Base-by-base conservation (phyloP, 352 stramenopile species). In the Phytophthora citrophthora region DNA sequence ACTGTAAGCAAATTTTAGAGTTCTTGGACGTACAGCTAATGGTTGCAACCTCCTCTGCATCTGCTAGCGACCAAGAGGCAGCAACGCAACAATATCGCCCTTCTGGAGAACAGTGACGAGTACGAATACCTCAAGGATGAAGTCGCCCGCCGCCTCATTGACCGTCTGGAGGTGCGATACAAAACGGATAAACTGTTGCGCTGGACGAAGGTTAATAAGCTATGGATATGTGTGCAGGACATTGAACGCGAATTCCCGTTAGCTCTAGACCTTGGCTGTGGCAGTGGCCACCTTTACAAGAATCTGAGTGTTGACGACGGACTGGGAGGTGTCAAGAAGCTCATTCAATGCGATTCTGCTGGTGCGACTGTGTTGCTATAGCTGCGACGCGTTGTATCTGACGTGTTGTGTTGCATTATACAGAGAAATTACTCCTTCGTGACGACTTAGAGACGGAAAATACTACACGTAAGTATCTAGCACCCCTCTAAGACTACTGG, bases 51-150 rank as follows among this genome's bases (percentile, higher is more conserved):
- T 31, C n/a, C 27, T 5, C n/a, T 56, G 13, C 39, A 5, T 61
- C 15, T 70, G n/a, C 29, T 32, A 74, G 88, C 74, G 16, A 68
- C 82, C 54, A 96, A 96, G 70, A 73, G 88, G 16, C 81, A 89
- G 68, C 88, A 96, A 59, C 83, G 81, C 41, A 94, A 94, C 70
- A 94, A 91, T 59, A 78, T 83, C 23, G 82, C 84, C 10, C 34
- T 76, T 18, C 67, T 90, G 18, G 50, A 70, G 10, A 86, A 89
- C 52, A 73, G 76, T 32, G 70, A 81, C 40, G 84, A 96, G 63
- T 94, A 90, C 65, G 88, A 96, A 55, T 96, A 96, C 57, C 64
- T 96, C 27, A 91, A 93, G 64, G 84, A 94, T 53, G 86, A 96
- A 60, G 88, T 96, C 34, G 84, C 88, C 4, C 82, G 84, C n/a